These are phyloP conservation scores for Hirsutella minnesotensis DNA, from an alignment of 2,329 filamentous ascomycete species.

Conservation along the genomic window DNA sequence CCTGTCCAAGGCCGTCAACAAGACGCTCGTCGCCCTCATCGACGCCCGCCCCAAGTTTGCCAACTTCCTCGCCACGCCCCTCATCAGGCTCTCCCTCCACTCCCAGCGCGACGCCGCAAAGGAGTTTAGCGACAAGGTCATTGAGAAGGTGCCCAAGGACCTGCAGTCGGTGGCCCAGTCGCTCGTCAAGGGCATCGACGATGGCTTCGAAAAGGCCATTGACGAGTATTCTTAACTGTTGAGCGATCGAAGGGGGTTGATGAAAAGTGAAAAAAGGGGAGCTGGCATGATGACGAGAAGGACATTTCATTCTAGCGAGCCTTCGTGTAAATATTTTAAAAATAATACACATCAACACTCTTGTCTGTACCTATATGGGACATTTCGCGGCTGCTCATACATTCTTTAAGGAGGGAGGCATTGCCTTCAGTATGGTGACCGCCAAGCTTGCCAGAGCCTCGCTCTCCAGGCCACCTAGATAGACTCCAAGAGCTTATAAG, in stretches of 20 bases:
- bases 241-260: background rate
- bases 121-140: constrained; percentile 23
- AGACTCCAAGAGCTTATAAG: no score
- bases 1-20: constrained; percentile 25
- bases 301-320: no score
- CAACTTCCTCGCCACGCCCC: constrained; percentile 25
- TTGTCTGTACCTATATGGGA: no score
- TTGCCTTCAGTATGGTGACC: no score
- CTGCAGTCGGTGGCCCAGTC: constrained; percentile 19
- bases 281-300: no score
- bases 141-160: constrained; percentile 25
- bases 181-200: constrained; percentile 25
- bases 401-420: no score
- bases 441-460: no score
- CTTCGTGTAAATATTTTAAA: no score
- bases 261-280: no score
- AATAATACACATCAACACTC: no score
- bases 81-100: constrained; percentile 30
- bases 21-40: constrained; percentile 25
- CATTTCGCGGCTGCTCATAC: no score
- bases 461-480: no score
- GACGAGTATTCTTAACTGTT: constrained; percentile 12
- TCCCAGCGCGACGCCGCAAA: constrained; percentile 26
- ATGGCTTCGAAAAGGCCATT: constrained; percentile 26
- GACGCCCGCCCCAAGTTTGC: constrained; percentile 31